Percentiles rank a stretch among this genome's conserved stretches.
phyloP scores from a whole-genome alignment of 805 yeast species.

The Candida vaughaniae region DNA sequence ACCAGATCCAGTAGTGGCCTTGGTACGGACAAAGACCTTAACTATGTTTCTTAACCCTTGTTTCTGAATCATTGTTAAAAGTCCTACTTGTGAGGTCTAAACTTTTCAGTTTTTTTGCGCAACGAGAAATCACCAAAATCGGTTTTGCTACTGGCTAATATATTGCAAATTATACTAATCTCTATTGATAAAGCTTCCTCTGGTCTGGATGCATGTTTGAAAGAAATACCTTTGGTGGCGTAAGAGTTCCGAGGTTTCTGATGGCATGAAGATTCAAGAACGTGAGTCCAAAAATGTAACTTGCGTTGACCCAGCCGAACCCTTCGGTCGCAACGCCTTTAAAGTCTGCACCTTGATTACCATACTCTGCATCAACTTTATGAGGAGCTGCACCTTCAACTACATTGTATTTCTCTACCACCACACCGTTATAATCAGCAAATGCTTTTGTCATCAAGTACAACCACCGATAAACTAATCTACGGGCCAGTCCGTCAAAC shows the following conservation, averaged over 20 bases:
- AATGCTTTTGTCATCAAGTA: constrained; percentile 83
- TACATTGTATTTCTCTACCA: constrained; percentile 93
- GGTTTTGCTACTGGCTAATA: no score
- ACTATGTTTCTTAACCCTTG: background rate
- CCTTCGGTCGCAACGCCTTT: constrained; percentile 95
- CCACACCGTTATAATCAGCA: constrained; percentile 91
- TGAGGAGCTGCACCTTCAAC: constrained; percentile 82
- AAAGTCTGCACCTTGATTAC: constrained; percentile 92
- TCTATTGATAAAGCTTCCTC: constrained; percentile 19
- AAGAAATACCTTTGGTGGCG: constrained; percentile 68
- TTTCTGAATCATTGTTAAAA: background rate
- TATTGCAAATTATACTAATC: constrained; percentile 1
- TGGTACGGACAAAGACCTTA: constrained; percentile 2
- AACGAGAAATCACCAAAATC: no score
- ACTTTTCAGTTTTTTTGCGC: constrained; percentile 1
- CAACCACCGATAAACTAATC: constrained; percentile 87
- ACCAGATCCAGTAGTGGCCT: constrained; percentile 1
- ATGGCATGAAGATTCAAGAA: constrained; percentile 63
- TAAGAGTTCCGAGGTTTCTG: constrained; percentile 76
- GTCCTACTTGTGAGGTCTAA: background rate
- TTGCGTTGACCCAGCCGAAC: constrained; percentile 97
- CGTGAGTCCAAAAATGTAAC: constrained; percentile 71
- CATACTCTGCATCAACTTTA: constrained; percentile 92
- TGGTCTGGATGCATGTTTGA: constrained; percentile 44
- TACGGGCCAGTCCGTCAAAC: constrained; percentile 56